phyloP scores from a whole-genome alignment of 169 alveolate genomes.

The Hammondia hammondi region DNA sequence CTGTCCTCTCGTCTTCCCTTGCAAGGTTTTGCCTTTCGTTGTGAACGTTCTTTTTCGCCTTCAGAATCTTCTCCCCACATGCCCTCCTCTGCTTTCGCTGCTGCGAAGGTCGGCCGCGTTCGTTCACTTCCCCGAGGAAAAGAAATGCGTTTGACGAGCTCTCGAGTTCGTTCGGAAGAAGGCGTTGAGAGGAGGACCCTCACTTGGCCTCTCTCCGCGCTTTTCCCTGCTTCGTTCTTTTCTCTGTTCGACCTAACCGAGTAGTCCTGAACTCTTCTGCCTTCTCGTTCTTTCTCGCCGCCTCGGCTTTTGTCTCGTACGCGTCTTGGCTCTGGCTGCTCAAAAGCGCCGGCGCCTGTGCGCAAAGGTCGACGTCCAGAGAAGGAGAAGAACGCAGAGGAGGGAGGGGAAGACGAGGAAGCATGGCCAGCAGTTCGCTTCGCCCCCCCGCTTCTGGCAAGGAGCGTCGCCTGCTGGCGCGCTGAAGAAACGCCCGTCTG shows the following conservation, averaged over 20 bases:
- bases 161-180: neutral
- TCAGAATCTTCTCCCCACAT: neutral
- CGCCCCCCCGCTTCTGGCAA: too few relatives aligned
- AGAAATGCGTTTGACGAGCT: neutral
- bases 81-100: neutral
- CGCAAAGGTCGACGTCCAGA: too few relatives aligned
- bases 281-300: neutral
- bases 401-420: neutral
- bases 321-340: too few relatives aligned
- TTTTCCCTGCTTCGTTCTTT: neutral
- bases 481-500: too few relatives aligned
- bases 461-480: too few relatives aligned
- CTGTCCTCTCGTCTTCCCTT: neutral
- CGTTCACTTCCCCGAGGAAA: too few relatives aligned
- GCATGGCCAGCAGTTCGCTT: too few relatives aligned
- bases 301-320: neutral
- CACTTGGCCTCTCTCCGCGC: neutral
- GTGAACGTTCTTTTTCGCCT: neutral
- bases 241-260: neutral
- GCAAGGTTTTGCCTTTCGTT: neutral
- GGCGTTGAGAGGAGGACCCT: neutral
- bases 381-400: neutral
- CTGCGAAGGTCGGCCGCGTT: too few relatives aligned
- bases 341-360: too few relatives aligned
- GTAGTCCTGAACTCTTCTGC: neutral